Base-by-base conservation (phyloP, 2,329 filamentous ascomycete genomes). In the Pseudogymnoascus sp. region DNA sequence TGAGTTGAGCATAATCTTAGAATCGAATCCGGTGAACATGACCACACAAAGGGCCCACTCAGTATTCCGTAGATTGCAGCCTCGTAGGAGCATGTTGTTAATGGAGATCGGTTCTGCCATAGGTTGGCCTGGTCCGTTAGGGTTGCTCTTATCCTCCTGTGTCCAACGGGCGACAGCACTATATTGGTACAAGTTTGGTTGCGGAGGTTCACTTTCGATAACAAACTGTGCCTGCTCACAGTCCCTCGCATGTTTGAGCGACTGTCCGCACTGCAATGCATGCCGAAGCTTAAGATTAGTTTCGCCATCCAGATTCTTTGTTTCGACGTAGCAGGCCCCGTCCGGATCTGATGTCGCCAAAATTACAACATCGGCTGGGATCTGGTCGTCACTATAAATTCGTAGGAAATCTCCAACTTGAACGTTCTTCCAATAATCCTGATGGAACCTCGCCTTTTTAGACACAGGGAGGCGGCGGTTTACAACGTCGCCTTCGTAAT, bases 1-100 rank as follows among this genome's bases (percentile, higher is more conserved):
- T 28, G 95, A 90, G 74, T 99, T 99, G 79, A 97, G 89, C 95
- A 99, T 99, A 74, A 97, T 97, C 78, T 97, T 99, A 36, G 93
- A 96, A 74, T 99, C 93, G 72, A 93, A 87, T 36, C 95, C 95
- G 12, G 95, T 97, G 77, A 96, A 99, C 16, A 96, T 81, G 60
- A 97, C 93, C 2, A 99, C 84, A 62, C 93, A 95, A 5, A 99
- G 83, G 62, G 92, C 83, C 95, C 95, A 99, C 72, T 97, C 93
- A 0, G 95, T 99, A 75, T 97, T 99, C 68, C 93, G 87, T 59
- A 99, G 78, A 69, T 92, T 96, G 77, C 92, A 96, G 63, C 95
- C 95, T 80, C 95, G 89, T 50, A 99, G 85, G 31, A 99, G 84
- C 67, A 97, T 77, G 72, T 99, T 99, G 81, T 97, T 96, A 75